Base-by-base conservation (phyloP, 2,329 filamentous ascomycete species). In the Talaromyces verruculosus region DNA sequence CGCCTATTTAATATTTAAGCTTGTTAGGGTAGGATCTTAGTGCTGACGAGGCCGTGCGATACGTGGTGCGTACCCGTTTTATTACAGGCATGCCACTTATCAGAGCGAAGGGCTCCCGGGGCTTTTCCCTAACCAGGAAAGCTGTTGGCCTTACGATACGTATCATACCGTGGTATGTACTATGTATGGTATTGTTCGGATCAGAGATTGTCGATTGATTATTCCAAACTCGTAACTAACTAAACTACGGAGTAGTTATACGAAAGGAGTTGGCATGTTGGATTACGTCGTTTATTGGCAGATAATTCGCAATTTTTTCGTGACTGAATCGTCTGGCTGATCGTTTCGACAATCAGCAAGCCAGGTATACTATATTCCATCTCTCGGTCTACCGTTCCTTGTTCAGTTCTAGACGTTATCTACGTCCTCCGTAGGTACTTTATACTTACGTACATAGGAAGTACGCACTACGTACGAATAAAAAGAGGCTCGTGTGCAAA, bases 51-150 rank as follows among this genome's bases (percentile, higher is more conserved):
- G 17, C 51, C 35, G 3, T 19, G 19, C 19, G 19, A 25, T 25
- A 33, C 25, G 51, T n/a, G 17, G 49, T 47, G 25, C 19, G 19
- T 51, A 51, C 47, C 25, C 49, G 47, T 17, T 51, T 33, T 53
- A 33, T 33, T 33, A 55, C 30, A 39, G 30, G 25, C 15, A 53
- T 47, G 8, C 8, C 19, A 22, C 43, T 47, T 47, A 47, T 47
- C n/a, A 47, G 43, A n/a, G 33, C n/a, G 8, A 19, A 45, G 22
- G 58, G n/a, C 41, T 47, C 11, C 10, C 60, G 47, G 61, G 35
- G 61, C 61, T 55, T 55, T 63, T 63, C 35, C 61, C 61, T 37
- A 63, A 63, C 19, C 35, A 25, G 61, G 60, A 63, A 63, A 41
- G 35, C 45, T 53, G 30, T 33, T n/a, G 15, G 25, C 49, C 28